Base-by-base conservation (phyloP, 495 filamentous ascomycete species). In the Daldinia grandis region DNA sequence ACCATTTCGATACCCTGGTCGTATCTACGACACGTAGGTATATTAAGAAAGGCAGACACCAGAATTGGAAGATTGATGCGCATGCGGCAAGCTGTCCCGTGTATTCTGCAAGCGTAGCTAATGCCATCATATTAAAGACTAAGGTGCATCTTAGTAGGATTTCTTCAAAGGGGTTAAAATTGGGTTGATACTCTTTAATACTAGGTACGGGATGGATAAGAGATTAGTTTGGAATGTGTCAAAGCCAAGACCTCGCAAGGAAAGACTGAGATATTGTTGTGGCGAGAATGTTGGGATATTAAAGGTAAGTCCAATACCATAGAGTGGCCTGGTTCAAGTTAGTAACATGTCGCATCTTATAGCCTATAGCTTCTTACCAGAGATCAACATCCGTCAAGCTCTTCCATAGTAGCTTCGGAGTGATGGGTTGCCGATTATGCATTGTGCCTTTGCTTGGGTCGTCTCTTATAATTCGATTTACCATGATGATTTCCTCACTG, bases 401-500 rank as follows among this genome's bases (percentile, higher is more conserved):
- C 50, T 87, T 72, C 83, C 86, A 89, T 8, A 94, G 82, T 8
- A 87, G 72, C 28, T 79, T 86, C 0, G 82, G 84, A 0, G 86
- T 88, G 15, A 94, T 82, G 1, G 87, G 86, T 75, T 93, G 84
- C 4, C 90, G 80, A 44, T 85, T 86, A 60, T 86, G 84, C 85
- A 87, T 87, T 42, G 81, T 80, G 30, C 87, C 87, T 76, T 92
- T 92, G 56, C 83, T 86, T 0, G 91, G 91, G 68, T 92, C 90
- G 51, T 92, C 91, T 21, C 89, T 85, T 27, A 93, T 78, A 3
- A 93, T 83, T 3, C 92, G 86, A 64, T 92, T 94, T 9, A 92
- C 89, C 27, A 94, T 86, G 65, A 93, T 92, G 3, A 78, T 83
- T 68, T 90, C 88, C 68, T 92, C 88, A 1, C 85, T 84, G 35